Evolutionary conservation across 164 flowering plant genomes (phyloP).

Genomic region (Paratinospora sagittata): DNA sequence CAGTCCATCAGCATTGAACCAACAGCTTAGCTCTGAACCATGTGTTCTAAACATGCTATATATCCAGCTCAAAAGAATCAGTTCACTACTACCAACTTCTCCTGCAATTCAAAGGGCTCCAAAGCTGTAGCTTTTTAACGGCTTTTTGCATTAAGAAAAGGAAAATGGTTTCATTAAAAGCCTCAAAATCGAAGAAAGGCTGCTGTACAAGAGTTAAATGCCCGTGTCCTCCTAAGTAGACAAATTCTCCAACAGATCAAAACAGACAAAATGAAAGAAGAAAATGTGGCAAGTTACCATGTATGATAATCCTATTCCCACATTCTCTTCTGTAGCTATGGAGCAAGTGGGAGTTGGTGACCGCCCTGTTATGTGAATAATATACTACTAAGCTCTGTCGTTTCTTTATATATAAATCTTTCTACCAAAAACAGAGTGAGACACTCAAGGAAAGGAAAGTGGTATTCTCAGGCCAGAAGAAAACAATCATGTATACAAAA

Average conservation of each 20-base stretch:
- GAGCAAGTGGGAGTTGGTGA: constrained; percentile 74
- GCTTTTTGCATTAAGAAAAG: constrained; percentile 46
- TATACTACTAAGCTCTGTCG: neutral
- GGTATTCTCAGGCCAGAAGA: neutral
- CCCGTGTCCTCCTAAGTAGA: constrained; percentile 18
- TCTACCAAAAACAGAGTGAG: neutral
- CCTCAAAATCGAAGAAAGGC: constrained; percentile 16
- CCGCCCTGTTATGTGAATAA: constrained; percentile 13
- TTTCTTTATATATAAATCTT: neutral
- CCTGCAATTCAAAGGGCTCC: neutral
- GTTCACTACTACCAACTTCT: neutral
- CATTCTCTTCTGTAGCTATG: constrained; percentile 36
- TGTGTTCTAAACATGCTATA: too few species aligned
- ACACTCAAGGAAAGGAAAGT: neutral
- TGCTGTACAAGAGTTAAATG: constrained; percentile 17
- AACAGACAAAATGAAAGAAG: constrained; percentile 5
- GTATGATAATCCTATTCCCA: constrained; percentile 17
- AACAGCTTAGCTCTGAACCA: neutral
- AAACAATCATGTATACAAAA: too few species aligned
- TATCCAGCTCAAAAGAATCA: neutral
- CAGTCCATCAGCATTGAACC: constrained; percentile 11
- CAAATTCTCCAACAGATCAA: constrained; percentile 17
- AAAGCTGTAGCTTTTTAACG: constrained; percentile 17
- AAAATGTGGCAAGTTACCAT: constrained; percentile 9
- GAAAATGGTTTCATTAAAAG: neutral